Conservation (phyloP, 1,284 basidiomycete species). For the Peniophora sp. region DNA sequence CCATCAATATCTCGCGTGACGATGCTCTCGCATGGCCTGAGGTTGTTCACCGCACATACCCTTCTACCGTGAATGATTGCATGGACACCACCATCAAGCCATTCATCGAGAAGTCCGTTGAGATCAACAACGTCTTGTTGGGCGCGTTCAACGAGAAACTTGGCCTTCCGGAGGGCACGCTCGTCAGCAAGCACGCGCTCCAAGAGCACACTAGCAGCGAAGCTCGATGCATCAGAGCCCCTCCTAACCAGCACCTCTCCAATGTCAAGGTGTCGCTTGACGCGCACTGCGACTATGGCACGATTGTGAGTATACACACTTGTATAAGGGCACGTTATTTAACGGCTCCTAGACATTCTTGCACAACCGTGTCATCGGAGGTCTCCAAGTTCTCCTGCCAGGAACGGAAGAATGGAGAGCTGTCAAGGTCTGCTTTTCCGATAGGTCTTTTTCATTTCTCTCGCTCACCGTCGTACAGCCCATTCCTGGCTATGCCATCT, state of each 20-base stretch:
- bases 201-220: neutral
- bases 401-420: constrained; percentile 18
- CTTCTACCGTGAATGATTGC: constrained; percentile 1
- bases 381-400: constrained; percentile 17
- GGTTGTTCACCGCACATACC: constrained; percentile 5
- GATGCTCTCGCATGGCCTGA: constrained; percentile 8
- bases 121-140: constrained; percentile 14
- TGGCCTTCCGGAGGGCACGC: constrained; percentile 13
- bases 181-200: neutral
- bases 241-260: neutral
- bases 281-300: constrained; percentile 15
- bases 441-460: neutral
- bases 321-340: neutral
- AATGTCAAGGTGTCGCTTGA: constrained; percentile 1
- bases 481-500: constrained; percentile 19
- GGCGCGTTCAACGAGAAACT: constrained; percentile 14
- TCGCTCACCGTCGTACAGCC: neutral
- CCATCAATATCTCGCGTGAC: constrained; percentile 14
- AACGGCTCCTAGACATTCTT: constrained; percentile 4
- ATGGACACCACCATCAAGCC: constrained; percentile 8
- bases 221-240: neutral
- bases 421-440: constrained; percentile 4
- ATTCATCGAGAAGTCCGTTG: constrained; percentile 7
- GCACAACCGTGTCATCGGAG: constrained; percentile 17
- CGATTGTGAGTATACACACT: constrained; percentile 2